These are phyloP conservation scores for Singerocomus inundabilis DNA, from an alignment of 1,284 basidiomycete genomes.

Conservation along the genomic window DNA sequence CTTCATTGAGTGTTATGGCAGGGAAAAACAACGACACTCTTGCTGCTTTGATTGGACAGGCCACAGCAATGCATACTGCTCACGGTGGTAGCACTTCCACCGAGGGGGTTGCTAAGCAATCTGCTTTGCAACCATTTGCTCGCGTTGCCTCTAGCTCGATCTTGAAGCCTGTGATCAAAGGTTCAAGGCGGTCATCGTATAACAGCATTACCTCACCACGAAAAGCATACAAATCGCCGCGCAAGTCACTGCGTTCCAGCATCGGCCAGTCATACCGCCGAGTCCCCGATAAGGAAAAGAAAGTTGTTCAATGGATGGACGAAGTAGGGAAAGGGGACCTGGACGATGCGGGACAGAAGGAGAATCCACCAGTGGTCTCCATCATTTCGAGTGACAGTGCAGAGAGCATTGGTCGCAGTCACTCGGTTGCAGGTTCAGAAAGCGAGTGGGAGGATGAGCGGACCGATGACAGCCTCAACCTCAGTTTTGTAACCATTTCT, in stretches of 20 bases:
- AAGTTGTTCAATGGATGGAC: conserved; percentile 88
- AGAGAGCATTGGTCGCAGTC: conserved; percentile 29
- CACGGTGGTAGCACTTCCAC: conserved; percentile 36
- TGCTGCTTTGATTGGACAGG: conserved; percentile 61
- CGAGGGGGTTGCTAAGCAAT: conserved; percentile 47
- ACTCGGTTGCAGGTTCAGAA: conserved; percentile 61
- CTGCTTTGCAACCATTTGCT: conserved; percentile 34
- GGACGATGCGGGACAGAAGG: conserved; percentile 61
- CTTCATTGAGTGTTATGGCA: conserved; percentile 53
- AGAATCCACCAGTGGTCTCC: conserved; percentile 46
- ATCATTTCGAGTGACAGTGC: conserved; percentile 32
- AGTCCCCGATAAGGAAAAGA: conserved; percentile 66
- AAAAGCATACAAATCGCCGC: conserved; percentile 53
- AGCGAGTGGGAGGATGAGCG: conserved; percentile 88
- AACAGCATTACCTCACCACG: conserved; percentile 46
- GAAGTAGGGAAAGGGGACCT: conserved; percentile 82
- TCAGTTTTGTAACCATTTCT: conserved; percentile 46
- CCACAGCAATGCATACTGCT: conserved; percentile 52
- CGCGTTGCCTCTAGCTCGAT: conserved; percentile 46
- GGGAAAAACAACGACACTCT: conserved; percentile 69
- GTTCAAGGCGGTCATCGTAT: conserved; percentile 49
- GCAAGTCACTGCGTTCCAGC: conserved; percentile 69
- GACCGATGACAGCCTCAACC: conserved; percentile 68
- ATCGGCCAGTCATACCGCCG: conserved; percentile 60
- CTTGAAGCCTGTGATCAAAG: conserved; percentile 41